These are phyloP conservation scores for Exophiala lecanii-corni DNA, from an alignment of 2,329 filamentous ascomycete species.

Conservation along the genomic window DNA sequence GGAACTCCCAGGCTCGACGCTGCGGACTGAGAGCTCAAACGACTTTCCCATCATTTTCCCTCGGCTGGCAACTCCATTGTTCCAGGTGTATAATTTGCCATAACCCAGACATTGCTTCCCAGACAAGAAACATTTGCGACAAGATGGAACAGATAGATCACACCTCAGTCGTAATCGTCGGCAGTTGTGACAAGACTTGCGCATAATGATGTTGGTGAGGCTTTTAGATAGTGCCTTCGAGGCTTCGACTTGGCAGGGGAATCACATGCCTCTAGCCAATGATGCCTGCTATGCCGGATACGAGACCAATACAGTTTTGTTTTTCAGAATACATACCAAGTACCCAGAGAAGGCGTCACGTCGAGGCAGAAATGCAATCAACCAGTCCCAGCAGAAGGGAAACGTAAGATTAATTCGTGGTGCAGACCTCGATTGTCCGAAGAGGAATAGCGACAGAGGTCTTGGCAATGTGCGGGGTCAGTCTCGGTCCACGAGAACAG, in stretches of 20 bases:
- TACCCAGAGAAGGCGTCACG: too few species aligned
- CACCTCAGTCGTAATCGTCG: neutral
- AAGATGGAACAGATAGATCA: neutral
- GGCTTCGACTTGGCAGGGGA: neutral
- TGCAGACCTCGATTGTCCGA: neutral
- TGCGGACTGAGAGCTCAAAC: neutral
- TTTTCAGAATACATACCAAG: too few species aligned
- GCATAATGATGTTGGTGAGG: neutral
- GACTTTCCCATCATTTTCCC: neutral
- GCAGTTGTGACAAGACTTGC: conserved; percentile 1
- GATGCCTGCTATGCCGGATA: too few species aligned
- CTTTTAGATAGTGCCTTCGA: neutral
- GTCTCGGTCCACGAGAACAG: too few species aligned
- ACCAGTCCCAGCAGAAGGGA: neutral
- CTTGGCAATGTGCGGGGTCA: neutral
- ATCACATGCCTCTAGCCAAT: neutral
- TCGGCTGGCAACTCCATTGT: neutral
- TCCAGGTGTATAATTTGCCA: neutral
- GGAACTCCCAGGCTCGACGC: neutral
- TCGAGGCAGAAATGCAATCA: too few species aligned
- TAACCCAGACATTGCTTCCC: neutral
- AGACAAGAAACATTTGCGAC: neutral
- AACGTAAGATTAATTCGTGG: neutral
- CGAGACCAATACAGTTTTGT: too few species aligned
- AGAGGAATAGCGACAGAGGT: neutral